Base-by-base conservation (phyloP, 2,329 filamentous ascomycete genomes). In the Ophiostoma piceae region DNA sequence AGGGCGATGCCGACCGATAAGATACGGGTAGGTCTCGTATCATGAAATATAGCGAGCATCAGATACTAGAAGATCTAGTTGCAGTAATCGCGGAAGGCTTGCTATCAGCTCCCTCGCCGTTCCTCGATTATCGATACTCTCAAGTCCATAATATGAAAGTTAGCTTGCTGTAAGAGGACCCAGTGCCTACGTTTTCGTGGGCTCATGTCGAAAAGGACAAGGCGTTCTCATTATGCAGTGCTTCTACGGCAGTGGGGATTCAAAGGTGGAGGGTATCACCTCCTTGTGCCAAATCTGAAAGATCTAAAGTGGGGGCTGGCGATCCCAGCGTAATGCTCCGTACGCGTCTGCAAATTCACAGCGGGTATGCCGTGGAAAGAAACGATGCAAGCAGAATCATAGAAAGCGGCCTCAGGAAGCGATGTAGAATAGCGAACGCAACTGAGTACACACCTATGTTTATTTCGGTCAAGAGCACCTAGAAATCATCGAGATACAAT, bases 251-350 rank as follows among this genome's bases (percentile, higher is more conserved):
- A 57, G 57, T 62, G 26, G 26, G 29, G 57, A n/a, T 35, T 62
- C 57, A 62, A 62, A 32, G 32, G 57, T 62, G 57, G 57, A 62
- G 57, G 57, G 35, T 35, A 35, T 35, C 8, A 32, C 16, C 57
- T 7, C 26, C 16, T 7, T 62, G 11, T 32, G 22, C 7, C 26
- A 5, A 26, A 62, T 14, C 11, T 6, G 37, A 12, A 5, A 29
- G 26, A 62, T 62, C 57, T 62, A 16, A 1, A 62, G 57, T 62
- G 57, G 57, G 54, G 57, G 57, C 19, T 32, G 57, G 26, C n/a
- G 22, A 43, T 60, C 47, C 47, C 8, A 8, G 16, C 6, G 6
- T 51, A 9, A 16, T 8, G n/a, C 19, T 22, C 1, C 14, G 14
- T n/a, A 22, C 47, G 12, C 39, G 11, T 3, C 12, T 22, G 51